Evolutionary conservation across 1,284 basidiomycete genomes (phyloP), one percentile per base, ranked within the genome.

Genomic region (Stereum hirsutum): DNA sequence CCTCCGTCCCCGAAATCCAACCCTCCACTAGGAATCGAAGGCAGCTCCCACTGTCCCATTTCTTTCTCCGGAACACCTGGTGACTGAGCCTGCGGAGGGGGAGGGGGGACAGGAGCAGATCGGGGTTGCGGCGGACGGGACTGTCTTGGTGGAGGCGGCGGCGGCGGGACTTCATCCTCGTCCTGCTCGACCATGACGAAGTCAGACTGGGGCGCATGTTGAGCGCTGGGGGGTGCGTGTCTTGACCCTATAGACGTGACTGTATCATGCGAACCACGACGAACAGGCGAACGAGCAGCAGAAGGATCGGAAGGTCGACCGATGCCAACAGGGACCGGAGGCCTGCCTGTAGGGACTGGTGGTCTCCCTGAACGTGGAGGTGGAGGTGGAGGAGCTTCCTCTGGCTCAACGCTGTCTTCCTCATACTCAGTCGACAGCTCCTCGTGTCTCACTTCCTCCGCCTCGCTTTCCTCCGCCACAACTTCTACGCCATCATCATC

Each of bases 401-500:
- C 69, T 43, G 67, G 65, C 39, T 66, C 65, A 2, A 62, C 72
- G 47, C 78, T 74, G 38, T 74, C 70, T 46, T 75, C 65, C 3
- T 58, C 46, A 10, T 43, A 41, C 30, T 51, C 49, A 25, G 46
- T 66, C 43, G 68, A 65, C 37, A 39, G 5, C 46, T 81, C 75
- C 39, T 74, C 72, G 46, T 77, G 65, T 4, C 59, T 63, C 14
- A 81, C 70, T 48, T 82, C 79, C 51, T 83, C 81, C 6, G 75
- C 62, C 56, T 84, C 80, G 49, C 75, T 81, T 48, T 81, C 78
- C 52, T 83, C 81, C 5, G 70, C 74, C 46, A 81, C 79, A 12
- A 77, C 72, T 34, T 69, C 68, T 20, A 79, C 75, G 15, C 72
- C 74, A 44, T 83, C 81, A 19, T 79, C 75, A 6, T 73, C 74